Evolutionary conservation across 176 grass and related monocot genomes (phyloP).

Genomic region (Aegilops sharonensis): DNA sequence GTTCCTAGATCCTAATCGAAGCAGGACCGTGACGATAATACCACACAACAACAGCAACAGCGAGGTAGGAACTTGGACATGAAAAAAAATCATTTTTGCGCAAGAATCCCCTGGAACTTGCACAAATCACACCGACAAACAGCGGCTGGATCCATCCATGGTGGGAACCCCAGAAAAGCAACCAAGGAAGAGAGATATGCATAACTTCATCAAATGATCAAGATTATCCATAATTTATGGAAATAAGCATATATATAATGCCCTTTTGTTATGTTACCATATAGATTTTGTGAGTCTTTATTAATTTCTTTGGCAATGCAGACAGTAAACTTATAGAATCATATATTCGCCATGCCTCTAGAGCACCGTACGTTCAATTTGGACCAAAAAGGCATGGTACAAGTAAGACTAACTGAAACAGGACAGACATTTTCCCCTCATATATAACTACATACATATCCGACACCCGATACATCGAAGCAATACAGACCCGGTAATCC

Average conservation of each 20-base stretch:
- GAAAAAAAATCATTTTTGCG: conserved; percentile 18
- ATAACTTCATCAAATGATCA: neutral
- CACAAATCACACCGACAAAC: conserved; percentile 20
- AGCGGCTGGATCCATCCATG: neutral
- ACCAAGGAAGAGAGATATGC: too few species aligned
- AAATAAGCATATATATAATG: neutral
- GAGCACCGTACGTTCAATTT: neutral
- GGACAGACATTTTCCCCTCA: neutral
- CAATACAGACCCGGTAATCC: neutral
- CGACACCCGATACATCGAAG: neutral
- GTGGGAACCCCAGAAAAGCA: too few species aligned
- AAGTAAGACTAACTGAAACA: neutral
- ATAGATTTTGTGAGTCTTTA: neutral
- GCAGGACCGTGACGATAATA: conserved; percentile 26
- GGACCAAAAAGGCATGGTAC: neutral
- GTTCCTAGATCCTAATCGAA: neutral
- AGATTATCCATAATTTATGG: neutral
- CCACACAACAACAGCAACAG: neutral
- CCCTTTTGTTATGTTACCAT: neutral
- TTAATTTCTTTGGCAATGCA: neutral
- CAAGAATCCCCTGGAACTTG: conserved; percentile 30
- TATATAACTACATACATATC: neutral
- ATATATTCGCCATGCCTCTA: neutral
- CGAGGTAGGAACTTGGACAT: neutral
- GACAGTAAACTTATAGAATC: neutral